phyloP scores from a whole-genome alignment of 495 filamentous ascomycete species.

The Neurospora africana region DNA sequence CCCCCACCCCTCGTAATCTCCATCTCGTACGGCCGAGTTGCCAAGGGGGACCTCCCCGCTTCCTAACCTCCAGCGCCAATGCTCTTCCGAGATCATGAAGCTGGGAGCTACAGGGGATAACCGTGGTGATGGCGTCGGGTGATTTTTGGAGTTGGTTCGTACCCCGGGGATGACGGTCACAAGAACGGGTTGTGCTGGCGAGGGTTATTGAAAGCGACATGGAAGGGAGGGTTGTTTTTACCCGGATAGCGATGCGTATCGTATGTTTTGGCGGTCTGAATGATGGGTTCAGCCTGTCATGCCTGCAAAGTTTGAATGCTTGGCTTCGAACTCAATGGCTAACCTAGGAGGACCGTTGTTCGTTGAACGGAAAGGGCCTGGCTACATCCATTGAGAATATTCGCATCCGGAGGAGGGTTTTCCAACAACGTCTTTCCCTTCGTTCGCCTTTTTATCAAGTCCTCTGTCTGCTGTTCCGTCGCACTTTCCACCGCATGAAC shows the following conservation, averaged over 20 bases:
- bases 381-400: too few species aligned
- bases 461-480: too few species aligned
- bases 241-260: constrained; percentile 20
- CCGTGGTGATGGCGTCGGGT: constrained; percentile 50
- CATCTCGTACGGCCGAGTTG: constrained; percentile 32
- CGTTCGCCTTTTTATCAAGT: too few species aligned
- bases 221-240: constrained; percentile 9
- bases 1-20: constrained; percentile 27
- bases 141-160: constrained; percentile 48
- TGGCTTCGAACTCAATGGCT: constrained; percentile 2
- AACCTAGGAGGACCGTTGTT: constrained; percentile 1
- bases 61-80: constrained; percentile 32
- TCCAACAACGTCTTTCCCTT: too few species aligned
- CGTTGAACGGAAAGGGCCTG: too few species aligned
- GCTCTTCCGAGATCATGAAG: constrained; percentile 47
- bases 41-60: constrained; percentile 23
- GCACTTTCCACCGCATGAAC: too few species aligned
- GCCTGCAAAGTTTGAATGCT: not conserved
- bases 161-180: constrained; percentile 22
- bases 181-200: constrained; percentile 11
- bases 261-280: constrained; percentile 26
- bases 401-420: too few species aligned
- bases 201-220: not conserved
- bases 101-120: constrained; percentile 54
- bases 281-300: not conserved